These are phyloP conservation scores for Clitoria ternatea DNA, from an alignment of 306 rosid species.

Conservation along the genomic window DNA sequence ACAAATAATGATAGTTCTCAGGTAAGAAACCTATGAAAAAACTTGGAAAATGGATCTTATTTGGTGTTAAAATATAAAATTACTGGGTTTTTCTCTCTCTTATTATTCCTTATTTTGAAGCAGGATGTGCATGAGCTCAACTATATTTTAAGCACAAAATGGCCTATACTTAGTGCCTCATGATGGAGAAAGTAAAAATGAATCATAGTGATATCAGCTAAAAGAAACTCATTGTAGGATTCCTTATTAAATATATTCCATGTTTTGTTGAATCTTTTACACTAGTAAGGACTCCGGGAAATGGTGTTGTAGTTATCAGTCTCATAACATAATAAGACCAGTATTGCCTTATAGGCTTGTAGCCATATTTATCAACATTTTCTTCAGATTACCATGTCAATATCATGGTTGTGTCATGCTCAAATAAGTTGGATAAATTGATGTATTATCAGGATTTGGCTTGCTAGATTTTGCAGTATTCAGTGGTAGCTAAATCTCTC, in stretches of 20 bases:
- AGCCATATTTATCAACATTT: background rate
- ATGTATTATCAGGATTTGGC: conserved; percentile 13
- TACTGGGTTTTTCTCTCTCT: background rate
- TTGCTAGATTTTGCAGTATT: conserved; percentile 8
- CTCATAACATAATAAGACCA: background rate
- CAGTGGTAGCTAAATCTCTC: conserved; percentile 14
- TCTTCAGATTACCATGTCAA: background rate
- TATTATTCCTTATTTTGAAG: background rate
- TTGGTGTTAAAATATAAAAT: background rate
- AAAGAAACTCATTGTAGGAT: background rate
- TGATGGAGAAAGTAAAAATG: background rate
- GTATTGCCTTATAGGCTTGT: conserved; percentile 9
- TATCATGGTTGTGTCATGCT: conserved; percentile 9
- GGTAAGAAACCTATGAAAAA: conserved; percentile 43
- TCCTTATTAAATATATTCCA: background rate
- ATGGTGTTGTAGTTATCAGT: background rate
- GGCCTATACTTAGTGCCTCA: background rate
- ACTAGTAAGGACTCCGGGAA: background rate
- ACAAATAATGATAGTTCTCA: conserved; percentile 23
- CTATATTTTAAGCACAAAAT: background rate
- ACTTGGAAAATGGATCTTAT: background rate
- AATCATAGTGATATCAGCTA: background rate
- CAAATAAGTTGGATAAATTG: conserved; percentile 3
- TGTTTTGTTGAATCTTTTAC: background rate
- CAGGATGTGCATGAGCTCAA: background rate